Percentiles rank a stretch among this genome's conserved stretches.
phyloP scores from a whole-genome alignment of 2,329 filamentous ascomycete genomes.

The Aspergillus pseudoviridinutans region DNA sequence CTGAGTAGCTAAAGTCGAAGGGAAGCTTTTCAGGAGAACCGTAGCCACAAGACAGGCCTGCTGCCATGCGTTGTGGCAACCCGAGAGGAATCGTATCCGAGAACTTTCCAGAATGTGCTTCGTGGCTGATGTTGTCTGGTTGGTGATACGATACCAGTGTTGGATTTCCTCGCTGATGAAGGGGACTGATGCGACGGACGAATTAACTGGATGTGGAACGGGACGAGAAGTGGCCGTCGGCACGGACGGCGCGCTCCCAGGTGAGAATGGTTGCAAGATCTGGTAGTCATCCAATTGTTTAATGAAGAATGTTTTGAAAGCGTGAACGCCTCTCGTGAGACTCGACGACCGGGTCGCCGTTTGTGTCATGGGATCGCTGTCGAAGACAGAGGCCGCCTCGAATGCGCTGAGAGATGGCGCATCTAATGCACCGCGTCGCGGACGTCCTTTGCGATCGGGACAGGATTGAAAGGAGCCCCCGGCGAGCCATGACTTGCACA shows the following conservation, averaged over 20 bases:
- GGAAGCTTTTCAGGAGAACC: slow-evolving; percentile 10
- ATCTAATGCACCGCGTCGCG: slow-evolving; percentile 10
- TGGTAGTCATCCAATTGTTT: slow-evolving; percentile 27
- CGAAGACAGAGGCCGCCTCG: slow-evolving; percentile 17
- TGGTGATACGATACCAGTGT: neutral
- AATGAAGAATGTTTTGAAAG: slow-evolving; percentile 28
- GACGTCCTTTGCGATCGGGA: slow-evolving; percentile 7
- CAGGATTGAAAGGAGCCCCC: slow-evolving; percentile 9
- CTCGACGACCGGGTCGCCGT: slow-evolving; percentile 19
- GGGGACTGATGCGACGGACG: slow-evolving; percentile 8
- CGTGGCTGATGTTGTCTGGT: slow-evolving; percentile 5
- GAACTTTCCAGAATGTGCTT: neutral
- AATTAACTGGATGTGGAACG: slow-evolving; percentile 10
- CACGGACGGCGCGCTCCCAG: slow-evolving; percentile 12
- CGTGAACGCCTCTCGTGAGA: slow-evolving; percentile 25
- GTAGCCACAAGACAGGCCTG: slow-evolving; percentile 26
- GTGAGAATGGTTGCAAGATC: slow-evolving; percentile 18
- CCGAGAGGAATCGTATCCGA: slow-evolving; percentile 6
- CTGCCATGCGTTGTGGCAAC: slow-evolving; percentile 26
- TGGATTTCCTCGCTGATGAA: slow-evolving; percentile 2
- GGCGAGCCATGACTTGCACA: slow-evolving; percentile 17
- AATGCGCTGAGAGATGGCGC: slow-evolving; percentile 13
- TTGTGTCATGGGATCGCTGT: slow-evolving; percentile 16
- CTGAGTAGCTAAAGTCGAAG: neutral
- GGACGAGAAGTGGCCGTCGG: slow-evolving; percentile 5